These are phyloP conservation scores for Cyberlindnera bimundalis DNA, from an alignment of 805 yeast species.

Conservation along the genomic window DNA sequence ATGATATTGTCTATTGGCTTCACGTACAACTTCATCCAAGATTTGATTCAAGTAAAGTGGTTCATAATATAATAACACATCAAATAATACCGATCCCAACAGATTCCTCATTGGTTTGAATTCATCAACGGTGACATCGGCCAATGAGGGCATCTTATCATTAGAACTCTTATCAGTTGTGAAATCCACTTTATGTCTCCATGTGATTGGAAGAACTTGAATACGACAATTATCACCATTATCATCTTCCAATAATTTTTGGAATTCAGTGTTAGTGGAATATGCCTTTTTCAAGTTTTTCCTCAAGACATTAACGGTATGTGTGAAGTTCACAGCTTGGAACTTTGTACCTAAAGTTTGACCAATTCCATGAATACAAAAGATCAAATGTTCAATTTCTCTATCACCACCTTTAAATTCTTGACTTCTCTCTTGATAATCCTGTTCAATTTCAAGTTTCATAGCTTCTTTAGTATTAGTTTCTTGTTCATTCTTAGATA, in stretches of 20 bases:
- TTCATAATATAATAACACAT: slow-evolving; percentile 76
- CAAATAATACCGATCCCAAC: slow-evolving; percentile 84
- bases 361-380: slow-evolving; percentile 96
- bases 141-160: slow-evolving; percentile 53
- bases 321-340: slow-evolving; percentile 83
- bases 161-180: slow-evolving; percentile 44
- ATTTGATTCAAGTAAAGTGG: slow-evolving; percentile 63
- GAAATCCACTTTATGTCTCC: slow-evolving; percentile 81
- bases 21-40: slow-evolving; percentile 53
- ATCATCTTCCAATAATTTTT: slow-evolving; percentile 38
- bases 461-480: slow-evolving; percentile 39
- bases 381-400: slow-evolving; percentile 59
- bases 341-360: slow-evolving; percentile 77
- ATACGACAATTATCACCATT: slow-evolving; percentile 49
- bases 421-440: slow-evolving; percentile 42
- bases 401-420: slow-evolving; percentile 44
- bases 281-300: slow-evolving; percentile 54
- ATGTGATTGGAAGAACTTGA: slow-evolving; percentile 86
- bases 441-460: slow-evolving; percentile 48
- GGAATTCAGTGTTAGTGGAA: slow-evolving; percentile 33
- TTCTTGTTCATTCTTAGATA: slow-evolving; percentile 18
- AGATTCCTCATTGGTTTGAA: slow-evolving; percentile 72
- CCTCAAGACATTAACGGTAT: slow-evolving; percentile 64
- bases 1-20: slow-evolving; percentile 60
- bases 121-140: slow-evolving; percentile 74